These are phyloP conservation scores for Diaporthe aspalathi DNA, from an alignment of 2,329 filamentous ascomycete genomes.

Conservation along the genomic window DNA sequence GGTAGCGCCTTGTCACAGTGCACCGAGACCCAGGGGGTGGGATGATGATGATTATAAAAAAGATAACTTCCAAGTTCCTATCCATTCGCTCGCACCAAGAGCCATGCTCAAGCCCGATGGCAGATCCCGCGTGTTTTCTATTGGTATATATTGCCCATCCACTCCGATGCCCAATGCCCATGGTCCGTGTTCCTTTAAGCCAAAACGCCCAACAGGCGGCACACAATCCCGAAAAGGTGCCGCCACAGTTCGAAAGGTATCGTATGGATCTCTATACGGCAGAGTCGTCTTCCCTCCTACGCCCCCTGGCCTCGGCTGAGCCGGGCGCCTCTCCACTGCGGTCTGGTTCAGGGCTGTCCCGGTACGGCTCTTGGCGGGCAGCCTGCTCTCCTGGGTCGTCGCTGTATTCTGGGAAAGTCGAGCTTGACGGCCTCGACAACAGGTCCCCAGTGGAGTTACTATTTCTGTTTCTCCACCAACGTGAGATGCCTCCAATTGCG, in stretches of 20 bases:
- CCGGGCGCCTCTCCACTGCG: not conserved
- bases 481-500: constrained; percentile 63
- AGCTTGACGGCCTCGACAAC: constrained; percentile 19
- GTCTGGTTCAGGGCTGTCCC: constrained; percentile 27
- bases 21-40: not conserved
- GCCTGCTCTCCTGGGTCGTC: constrained; percentile 37
- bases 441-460: constrained; percentile 30
- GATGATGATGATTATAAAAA: constrained; percentile 25
- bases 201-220: constrained; percentile 30
- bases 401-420: constrained; percentile 38
- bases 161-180: constrained; percentile 17
- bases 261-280: constrained; percentile 36
- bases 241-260: constrained; percentile 19
- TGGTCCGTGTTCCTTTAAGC: constrained; percentile 26
- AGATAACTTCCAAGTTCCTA: constrained; percentile 18
- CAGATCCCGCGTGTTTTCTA: constrained; percentile 32
- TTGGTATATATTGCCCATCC: constrained; percentile 37
- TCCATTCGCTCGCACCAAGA: constrained; percentile 26
- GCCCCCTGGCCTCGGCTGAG: constrained; percentile 29
- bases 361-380: constrained; percentile 1
- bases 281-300: constrained; percentile 36
- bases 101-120: not conserved
- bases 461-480: constrained; percentile 60
- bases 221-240: constrained; percentile 12
- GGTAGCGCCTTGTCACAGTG: not conserved